A percentile compares a stretch with the other conserved stretches of the same genome.
phyloP scores from a whole-genome alignment of 305 asterid species.

The Vinca major region DNA sequence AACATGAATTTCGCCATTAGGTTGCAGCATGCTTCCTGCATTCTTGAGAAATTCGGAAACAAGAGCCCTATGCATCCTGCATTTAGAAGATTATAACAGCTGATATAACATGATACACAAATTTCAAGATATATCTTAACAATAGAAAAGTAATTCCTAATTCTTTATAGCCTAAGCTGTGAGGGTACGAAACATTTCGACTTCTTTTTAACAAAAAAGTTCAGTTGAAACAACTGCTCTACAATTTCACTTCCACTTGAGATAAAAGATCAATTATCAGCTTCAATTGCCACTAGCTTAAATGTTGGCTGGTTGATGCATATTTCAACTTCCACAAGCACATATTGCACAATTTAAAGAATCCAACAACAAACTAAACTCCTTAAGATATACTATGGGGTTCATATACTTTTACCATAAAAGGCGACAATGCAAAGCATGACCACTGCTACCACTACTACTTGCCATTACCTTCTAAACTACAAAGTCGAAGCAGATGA shows the following conservation, averaged over 20 bases:
- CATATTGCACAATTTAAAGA: not conserved
- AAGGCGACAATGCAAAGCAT: not conserved
- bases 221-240: not conserved
- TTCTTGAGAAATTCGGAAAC: slow-evolving; percentile 37
- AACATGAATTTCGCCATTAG: slow-evolving; percentile 45
- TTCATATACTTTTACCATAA: not conserved
- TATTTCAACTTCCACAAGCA: not conserved
- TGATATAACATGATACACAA: not conserved
- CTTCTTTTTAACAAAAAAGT: not conserved
- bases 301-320: not conserved
- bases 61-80: slow-evolving; percentile 41
- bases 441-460: not conserved
- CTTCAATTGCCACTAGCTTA: not conserved
- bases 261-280: not conserved
- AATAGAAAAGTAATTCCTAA: not conserved
- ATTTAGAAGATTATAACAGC: not conserved
- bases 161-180: not conserved
- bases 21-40: slow-evolving; percentile 35
- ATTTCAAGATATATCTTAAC: not conserved
- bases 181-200: not conserved
- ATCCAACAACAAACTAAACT: not conserved
- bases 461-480: not conserved
- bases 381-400: not conserved
- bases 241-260: not conserved
- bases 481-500: not conserved